phyloP scores from a whole-genome alignment of 2,329 filamentous ascomycete species.

The Nemania serpens region DNA sequence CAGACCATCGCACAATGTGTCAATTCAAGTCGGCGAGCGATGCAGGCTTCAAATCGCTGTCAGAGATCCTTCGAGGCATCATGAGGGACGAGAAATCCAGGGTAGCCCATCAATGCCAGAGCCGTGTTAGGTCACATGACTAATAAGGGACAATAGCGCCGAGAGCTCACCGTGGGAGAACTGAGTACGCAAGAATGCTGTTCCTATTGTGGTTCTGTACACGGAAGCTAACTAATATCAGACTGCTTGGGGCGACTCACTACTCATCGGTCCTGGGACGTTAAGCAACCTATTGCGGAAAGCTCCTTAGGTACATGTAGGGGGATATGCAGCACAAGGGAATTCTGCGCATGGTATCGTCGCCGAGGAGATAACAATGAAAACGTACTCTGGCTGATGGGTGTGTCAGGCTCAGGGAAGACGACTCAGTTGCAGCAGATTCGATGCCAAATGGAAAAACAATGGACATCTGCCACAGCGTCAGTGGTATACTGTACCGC shows the following conservation, averaged over 20 bases:
- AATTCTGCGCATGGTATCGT: conserved; percentile 26
- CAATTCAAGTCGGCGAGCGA: conserved; percentile 20
- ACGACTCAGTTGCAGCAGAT: conserved; percentile 21
- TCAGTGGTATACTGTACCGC: conserved; percentile 22
- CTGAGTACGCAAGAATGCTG: conserved; percentile 6
- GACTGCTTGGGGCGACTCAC: conserved; percentile 17
- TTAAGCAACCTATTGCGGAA: not conserved
- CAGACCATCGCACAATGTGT: conserved; percentile 19
- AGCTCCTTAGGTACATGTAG: conserved; percentile 10
- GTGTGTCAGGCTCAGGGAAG: conserved; percentile 23
- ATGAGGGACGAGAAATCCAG: conserved; percentile 17
- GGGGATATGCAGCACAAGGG: conserved; percentile 14
- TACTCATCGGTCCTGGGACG: not conserved
- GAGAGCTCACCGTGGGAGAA: conserved; percentile 9
- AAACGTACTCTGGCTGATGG: conserved; percentile 24
- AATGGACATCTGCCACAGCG: conserved; percentile 15
- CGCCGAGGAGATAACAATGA: conserved; percentile 19
- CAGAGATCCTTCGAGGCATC: conserved; percentile 12
- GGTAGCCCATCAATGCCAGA: conserved; percentile 2
- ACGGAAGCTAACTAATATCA: conserved; percentile 6
- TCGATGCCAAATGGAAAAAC: conserved; percentile 18
- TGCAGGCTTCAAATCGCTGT: conserved; percentile 12
- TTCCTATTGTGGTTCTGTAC: not conserved
- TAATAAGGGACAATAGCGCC: conserved; percentile 17
- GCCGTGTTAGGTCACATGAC: not conserved